A percentile compares a stretch with the other conserved stretches of the same genome.
These are phyloP conservation scores for Rubia yunnanensis DNA, from an alignment of 257 asterid genomes.

Conservation along the genomic window DNA sequence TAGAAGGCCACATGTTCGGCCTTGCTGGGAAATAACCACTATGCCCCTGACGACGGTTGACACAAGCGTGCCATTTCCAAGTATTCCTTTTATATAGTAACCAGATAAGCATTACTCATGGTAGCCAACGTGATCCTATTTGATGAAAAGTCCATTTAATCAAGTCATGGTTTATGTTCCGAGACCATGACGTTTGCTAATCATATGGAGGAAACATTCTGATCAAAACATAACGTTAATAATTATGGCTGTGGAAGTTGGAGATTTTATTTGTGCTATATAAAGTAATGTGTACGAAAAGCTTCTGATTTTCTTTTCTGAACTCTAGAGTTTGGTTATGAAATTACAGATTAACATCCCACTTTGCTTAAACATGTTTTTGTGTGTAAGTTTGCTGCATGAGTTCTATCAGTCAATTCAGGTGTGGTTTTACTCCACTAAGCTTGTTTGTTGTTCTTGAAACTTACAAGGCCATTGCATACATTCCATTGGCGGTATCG, in stretches of 20 bases:
- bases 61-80: too few relatives aligned
- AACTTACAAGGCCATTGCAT: constrained; percentile 77
- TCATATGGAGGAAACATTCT: too few relatives aligned
- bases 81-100: too few relatives aligned
- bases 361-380: too few relatives aligned
- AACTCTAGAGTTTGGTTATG: not conserved
- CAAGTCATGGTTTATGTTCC: too few relatives aligned
- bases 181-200: too few relatives aligned
- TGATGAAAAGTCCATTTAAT: not conserved
- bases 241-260: not conserved
- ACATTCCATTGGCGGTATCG: constrained; percentile 77
- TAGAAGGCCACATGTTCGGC: too few relatives aligned
- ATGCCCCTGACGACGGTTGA: too few relatives aligned
- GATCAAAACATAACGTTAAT: too few relatives aligned
- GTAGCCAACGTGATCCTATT: not conserved
- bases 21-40: too few relatives aligned
- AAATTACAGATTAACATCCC: too few relatives aligned
- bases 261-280: not conserved
- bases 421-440: not conserved
- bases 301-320: not conserved
- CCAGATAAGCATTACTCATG: not conserved
- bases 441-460: constrained; percentile 8
- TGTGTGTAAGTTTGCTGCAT: not conserved
- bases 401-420: not conserved
- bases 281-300: not conserved